These are phyloP conservation scores for Mrakiaceae sp. DNA, from an alignment of 1,284 basidiomycete species.

Conservation along the genomic window DNA sequence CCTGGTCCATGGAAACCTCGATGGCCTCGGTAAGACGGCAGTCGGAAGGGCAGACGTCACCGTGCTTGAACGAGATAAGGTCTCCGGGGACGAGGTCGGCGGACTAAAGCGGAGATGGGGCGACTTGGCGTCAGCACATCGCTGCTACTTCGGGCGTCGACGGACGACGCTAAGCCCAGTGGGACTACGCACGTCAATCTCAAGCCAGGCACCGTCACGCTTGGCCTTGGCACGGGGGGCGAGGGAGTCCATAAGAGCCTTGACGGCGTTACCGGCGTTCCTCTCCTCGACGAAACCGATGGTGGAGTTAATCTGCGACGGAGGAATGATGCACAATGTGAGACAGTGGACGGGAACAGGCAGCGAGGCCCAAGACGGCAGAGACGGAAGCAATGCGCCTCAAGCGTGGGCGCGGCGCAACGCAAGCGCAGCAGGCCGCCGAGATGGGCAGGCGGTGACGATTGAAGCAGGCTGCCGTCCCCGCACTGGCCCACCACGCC, in stretches of 20 bases:
- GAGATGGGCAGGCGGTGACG: too few relatives aligned
- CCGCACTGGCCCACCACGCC: too few relatives aligned
- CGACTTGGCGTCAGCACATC: too few relatives aligned
- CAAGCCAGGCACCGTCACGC: slow-evolving; percentile 68
- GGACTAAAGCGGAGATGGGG: slow-evolving; percentile 33
- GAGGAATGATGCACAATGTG: background rate
- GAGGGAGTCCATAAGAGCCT: slow-evolving; percentile 97
- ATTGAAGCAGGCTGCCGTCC: too few relatives aligned
- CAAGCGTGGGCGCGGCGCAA: too few relatives aligned
- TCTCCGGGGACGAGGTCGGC: slow-evolving; percentile 82
- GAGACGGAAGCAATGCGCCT: background rate
- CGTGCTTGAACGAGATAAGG: slow-evolving; percentile 92
- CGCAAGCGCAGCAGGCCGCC: too few relatives aligned
- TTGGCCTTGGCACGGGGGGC: slow-evolving; percentile 91
- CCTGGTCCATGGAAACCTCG: slow-evolving; percentile 94
- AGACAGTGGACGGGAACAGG: background rate
- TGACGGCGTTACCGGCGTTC: slow-evolving; percentile 95
- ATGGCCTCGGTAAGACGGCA: slow-evolving; percentile 88
- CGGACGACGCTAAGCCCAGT: background rate
- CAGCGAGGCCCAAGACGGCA: background rate
- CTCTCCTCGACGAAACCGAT: slow-evolving; percentile 98
- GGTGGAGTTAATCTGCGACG: slow-evolving; percentile 62
- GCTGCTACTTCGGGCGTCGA: too few relatives aligned
- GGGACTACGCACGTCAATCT: slow-evolving; percentile 50
- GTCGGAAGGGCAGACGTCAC: slow-evolving; percentile 91